Conservation (phyloP, 2,329 filamentous ascomycete genomes). For the Grosmannia huntii region DNA sequence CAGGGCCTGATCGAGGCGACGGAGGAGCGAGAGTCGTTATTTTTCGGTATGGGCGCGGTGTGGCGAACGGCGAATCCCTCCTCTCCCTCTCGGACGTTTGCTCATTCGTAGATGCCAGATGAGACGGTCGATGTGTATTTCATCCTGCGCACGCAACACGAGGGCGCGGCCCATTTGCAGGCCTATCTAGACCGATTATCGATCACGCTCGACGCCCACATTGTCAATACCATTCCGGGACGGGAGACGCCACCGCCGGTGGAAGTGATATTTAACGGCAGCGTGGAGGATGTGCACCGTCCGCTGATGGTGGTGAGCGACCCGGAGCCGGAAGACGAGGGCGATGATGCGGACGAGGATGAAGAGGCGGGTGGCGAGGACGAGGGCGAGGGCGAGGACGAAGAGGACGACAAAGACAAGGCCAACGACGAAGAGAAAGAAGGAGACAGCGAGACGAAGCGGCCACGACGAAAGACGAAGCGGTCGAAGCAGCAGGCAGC, state of each 20-base stretch:
- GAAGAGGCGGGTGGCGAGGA: constrained; percentile 20
- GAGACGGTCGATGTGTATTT: constrained; percentile 59
- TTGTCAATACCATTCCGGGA: constrained; percentile 41
- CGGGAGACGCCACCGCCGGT: constrained; percentile 30
- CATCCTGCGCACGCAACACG: constrained; percentile 50
- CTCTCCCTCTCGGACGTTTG: not conserved
- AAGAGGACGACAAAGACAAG: constrained; percentile 11
- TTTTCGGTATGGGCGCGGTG: constrained; percentile 49
- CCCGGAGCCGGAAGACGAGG: constrained; percentile 13
- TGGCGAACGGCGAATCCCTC: not conserved
- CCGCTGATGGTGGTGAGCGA: constrained; percentile 38
- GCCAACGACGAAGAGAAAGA: constrained; percentile 5
- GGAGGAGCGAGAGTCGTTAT: constrained; percentile 49
- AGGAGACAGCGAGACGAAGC: constrained; percentile 12
- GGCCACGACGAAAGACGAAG: constrained; percentile 9
- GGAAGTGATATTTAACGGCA: constrained; percentile 48
- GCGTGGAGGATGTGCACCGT: constrained; percentile 34
- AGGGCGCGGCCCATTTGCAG: constrained; percentile 42
- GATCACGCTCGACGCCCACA: constrained; percentile 53
- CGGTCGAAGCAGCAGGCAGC: constrained; percentile 6
- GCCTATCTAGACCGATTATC: constrained; percentile 49
- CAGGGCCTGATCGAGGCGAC: constrained; percentile 42
- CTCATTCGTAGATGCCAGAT: constrained; percentile 35
- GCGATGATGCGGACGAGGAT: constrained; percentile 4
- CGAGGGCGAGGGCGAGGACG: constrained; percentile 9